These are phyloP conservation scores for Ettlia oleoabundans DNA, from an alignment of 139 green algal species.

Conservation along the genomic window DNA sequence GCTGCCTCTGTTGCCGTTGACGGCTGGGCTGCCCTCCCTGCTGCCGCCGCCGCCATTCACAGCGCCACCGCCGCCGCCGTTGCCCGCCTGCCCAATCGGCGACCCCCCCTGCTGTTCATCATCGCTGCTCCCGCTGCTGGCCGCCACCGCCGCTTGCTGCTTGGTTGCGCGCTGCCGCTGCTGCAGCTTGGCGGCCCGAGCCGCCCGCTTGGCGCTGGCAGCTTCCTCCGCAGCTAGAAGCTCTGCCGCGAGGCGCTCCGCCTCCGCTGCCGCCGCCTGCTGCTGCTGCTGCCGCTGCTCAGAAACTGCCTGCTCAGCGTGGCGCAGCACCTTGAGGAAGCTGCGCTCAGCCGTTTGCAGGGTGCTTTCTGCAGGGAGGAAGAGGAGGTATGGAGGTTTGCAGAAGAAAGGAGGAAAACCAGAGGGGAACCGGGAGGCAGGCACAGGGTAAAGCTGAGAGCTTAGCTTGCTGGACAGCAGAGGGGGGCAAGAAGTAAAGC, in stretches of 20 bases:
- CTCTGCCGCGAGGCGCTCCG: conserved; percentile 7
- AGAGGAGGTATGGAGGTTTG: background rate
- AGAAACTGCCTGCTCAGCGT: conserved; percentile 11
- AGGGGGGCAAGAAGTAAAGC: background rate
- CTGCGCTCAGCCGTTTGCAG: conserved; percentile 18
- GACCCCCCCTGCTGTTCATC: background rate
- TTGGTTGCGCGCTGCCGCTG: conserved; percentile 13
- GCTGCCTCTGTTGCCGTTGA: background rate
- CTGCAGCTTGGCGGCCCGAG: conserved; percentile 20
- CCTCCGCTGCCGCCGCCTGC: conserved; percentile 8
- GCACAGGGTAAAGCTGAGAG: too few species aligned
- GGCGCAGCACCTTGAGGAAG: conserved; percentile 24
- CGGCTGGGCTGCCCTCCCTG: background rate
- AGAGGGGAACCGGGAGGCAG: too few species aligned
- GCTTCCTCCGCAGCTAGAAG: conserved; percentile 26
- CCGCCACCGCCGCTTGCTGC: background rate
- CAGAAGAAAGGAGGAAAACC: background rate
- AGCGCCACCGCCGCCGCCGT: background rate
- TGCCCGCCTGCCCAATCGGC: too few species aligned
- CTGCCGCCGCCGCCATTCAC: background rate
- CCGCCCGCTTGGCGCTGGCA: conserved; percentile 4
- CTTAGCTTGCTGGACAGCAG: too few species aligned
- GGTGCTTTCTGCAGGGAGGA: conserved; percentile 17
- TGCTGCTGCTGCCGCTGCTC: conserved; percentile 31
- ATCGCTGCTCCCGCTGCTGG: background rate